Evolutionary conservation across 805 yeast species (phyloP), one percentile per base, ranked within the genome.

Genomic region (Teunomyces aglyptinius): DNA sequence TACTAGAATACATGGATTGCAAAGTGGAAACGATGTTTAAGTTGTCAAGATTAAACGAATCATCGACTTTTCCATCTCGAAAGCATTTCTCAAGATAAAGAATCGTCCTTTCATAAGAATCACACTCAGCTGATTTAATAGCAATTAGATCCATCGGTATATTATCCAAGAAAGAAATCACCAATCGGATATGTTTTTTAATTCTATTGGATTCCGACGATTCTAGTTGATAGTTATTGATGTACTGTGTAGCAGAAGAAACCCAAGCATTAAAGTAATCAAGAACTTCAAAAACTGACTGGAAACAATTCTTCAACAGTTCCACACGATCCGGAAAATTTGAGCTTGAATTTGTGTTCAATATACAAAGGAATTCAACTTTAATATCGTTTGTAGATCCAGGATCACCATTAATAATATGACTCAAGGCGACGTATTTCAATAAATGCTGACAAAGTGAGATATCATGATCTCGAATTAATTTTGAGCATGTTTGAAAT

Each of bases 221-320:
- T 26, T 54, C 56, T 6, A 62, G 35, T 11, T 47, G 42, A 16
- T 52, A 44, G n/a, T 63, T 65, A 38, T 67, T 60, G 24, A 65
- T 44, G 41, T 55, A 54, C 36, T 70, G 69, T 0, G 70, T 64
- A 2, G 73, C 70, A 7, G 67, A 58, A 1, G 76, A 68, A n/a
- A 61, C 58, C 96, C 97, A 90, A 54, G 86, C 89, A 48, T 83
- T 80, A 51, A 90, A 80, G 58, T 90, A 89, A 57, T 94, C 98
- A 22, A 91, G 67, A 3, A 91, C 81, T 34, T 82, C 81, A 56
- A 94, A 89, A 0, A 90, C 77, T 0, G 89, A 73, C 48, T 86
- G 86, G 56, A 81, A 87, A 52, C 89, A 85, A 38, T 79, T 66
- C 54, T 80, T 81, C 48, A 86, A 60, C 48, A 77, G 79, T 49